Evolutionary conservation across 1,284 basidiomycete species (phyloP).

Genomic region (Moesziomyces sp.): DNA sequence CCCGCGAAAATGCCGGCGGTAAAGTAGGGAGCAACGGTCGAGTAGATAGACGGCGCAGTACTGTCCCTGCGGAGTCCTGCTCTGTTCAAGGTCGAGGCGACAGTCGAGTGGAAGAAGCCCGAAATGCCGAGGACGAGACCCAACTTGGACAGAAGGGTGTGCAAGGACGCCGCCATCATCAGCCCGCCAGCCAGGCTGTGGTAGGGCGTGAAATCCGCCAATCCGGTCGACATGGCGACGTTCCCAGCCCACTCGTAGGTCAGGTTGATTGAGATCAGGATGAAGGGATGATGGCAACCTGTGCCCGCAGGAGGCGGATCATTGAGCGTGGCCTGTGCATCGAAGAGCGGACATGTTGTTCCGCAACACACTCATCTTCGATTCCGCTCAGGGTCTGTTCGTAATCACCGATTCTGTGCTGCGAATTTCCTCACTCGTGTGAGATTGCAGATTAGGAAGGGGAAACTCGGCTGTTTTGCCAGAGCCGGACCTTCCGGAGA

Average conservation of each 20-base stretch:
- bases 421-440: no score
- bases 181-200: conserved; percentile 62
- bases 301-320: not conserved
- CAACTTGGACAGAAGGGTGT: conserved; percentile 45
- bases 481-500: no score
- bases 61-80: not conserved
- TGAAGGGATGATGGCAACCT: no score
- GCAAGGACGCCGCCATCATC: conserved; percentile 61
- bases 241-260: no score
- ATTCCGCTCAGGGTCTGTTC: no score
- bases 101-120: conserved; percentile 59
- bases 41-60: conserved; percentile 22
- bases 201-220: conserved; percentile 46
- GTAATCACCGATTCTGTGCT: no score
- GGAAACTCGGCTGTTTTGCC: no score
- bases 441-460: no score
- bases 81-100: conserved; percentile 14
- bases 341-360: not conserved
- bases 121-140: conserved; percentile 63
- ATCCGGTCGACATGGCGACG: conserved; percentile 17
- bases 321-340: not conserved
- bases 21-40: conserved; percentile 36
- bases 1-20: conserved; percentile 57
- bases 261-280: no score
- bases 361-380: no score